These are phyloP conservation scores for Colletotrichum lindemuthianum DNA, from an alignment of 2,329 filamentous ascomycete species.

Conservation along the genomic window DNA sequence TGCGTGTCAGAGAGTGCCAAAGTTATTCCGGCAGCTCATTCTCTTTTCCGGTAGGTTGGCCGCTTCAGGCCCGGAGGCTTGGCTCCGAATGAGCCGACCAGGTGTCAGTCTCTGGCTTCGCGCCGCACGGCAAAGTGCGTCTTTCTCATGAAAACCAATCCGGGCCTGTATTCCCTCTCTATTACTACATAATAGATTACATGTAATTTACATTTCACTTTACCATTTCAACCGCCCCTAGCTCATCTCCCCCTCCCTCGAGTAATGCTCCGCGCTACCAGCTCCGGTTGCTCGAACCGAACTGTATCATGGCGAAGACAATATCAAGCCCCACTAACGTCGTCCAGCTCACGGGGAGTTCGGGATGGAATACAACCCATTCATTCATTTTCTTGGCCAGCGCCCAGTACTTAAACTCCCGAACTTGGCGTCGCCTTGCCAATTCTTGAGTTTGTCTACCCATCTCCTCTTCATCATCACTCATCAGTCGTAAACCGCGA, in stretches of 20 bases:
- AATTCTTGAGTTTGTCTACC: background rate
- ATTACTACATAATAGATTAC: background rate
- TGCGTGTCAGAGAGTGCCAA: background rate
- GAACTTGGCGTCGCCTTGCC: constrained; percentile 27
- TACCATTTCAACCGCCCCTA: background rate
- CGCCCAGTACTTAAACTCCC: constrained; percentile 11
- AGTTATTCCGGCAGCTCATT: background rate
- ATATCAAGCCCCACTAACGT: background rate
- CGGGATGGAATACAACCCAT: background rate
- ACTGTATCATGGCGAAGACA: background rate
- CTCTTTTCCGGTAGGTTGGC: constrained; percentile 5
- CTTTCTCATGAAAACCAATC: background rate
- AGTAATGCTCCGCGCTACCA: background rate
- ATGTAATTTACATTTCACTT: constrained; percentile 15
- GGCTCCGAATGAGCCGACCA: constrained; percentile 15
- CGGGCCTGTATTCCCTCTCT: background rate
- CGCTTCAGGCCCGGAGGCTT: constrained; percentile 20
- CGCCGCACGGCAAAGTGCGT: background rate
- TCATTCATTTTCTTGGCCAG: background rate
- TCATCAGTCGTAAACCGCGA: background rate
- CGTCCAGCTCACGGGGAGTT: background rate
- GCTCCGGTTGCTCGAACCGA: constrained; percentile 2
- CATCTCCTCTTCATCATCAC: background rate
- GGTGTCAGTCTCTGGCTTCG: background rate
- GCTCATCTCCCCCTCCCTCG: background rate